Percentiles rank a stretch among this genome's conserved stretches.
Conservation (phyloP, 2,329 filamentous ascomycete species). For the Fusarium haematococcum region DNA sequence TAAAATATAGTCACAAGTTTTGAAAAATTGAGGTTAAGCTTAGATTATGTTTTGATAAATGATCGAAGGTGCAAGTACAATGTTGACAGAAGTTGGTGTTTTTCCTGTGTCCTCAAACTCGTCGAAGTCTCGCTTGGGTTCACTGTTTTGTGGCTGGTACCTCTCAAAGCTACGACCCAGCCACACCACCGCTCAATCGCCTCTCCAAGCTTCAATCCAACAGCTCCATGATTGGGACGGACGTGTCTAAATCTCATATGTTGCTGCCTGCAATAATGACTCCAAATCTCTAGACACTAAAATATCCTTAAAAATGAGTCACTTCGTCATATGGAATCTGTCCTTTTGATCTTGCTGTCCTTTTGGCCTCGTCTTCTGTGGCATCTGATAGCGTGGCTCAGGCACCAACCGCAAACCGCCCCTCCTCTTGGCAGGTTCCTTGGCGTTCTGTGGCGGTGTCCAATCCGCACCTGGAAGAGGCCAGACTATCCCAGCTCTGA, state of each 20-base stretch:
- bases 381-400: conserved; percentile 38
- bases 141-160: conserved; percentile 20
- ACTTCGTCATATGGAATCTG: background rate
- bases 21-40: background rate
- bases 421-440: conserved; percentile 40
- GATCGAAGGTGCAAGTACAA: background rate
- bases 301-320: conserved; percentile 3
- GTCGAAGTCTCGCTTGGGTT: background rate
- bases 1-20: background rate
- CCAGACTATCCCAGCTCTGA: conserved; percentile 44
- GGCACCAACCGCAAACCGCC: conserved; percentile 28
- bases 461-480: conserved; percentile 41
- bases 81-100: background rate
- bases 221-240: background rate
- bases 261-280: background rate
- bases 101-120: background rate
- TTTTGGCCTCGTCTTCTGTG: conserved; percentile 14
- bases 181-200: conserved; percentile 12
- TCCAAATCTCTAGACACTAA: background rate
- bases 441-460: conserved; percentile 45
- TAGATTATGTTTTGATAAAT: background rate
- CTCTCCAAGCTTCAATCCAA: conserved; percentile 11
- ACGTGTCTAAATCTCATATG: too few relatives aligned
- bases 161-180: conserved; percentile 13
- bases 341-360: conserved; percentile 18